Conservation (phyloP, 305 asterid species). For the Andrographis paniculata region DNA sequence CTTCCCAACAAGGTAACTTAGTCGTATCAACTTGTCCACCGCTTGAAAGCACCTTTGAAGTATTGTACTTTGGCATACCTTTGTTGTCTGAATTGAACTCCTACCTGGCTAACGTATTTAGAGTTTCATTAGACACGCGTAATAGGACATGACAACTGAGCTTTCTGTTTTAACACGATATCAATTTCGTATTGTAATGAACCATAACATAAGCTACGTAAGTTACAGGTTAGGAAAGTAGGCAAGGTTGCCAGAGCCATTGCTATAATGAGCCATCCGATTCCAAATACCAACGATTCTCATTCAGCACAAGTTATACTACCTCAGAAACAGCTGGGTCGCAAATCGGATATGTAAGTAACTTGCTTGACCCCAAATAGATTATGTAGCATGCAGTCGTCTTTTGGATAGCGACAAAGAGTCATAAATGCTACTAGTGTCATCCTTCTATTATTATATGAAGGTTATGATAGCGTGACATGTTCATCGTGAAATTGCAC, state of each 20-base stretch:
- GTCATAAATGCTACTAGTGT: background rate
- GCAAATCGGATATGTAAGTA: slow-evolving; percentile 89
- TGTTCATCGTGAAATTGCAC: too few relatives aligned
- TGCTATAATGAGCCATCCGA: slow-evolving; percentile 97
- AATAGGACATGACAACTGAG: background rate
- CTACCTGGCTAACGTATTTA: background rate
- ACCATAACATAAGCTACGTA: too few relatives aligned
- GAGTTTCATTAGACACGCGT: background rate
- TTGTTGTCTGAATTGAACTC: slow-evolving; percentile 7
- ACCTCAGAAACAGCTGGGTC: slow-evolving; percentile 96
- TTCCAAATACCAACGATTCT: slow-evolving; percentile 83
- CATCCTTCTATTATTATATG: too few relatives aligned
- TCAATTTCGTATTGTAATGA: too few relatives aligned
- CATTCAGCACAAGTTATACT: slow-evolving; percentile 92
- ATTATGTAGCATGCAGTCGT: slow-evolving; percentile 12
- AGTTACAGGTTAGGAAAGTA: slow-evolving; percentile 68
- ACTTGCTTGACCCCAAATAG: slow-evolving; percentile 16
- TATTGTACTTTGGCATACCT: background rate
- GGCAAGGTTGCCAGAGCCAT: slow-evolving; percentile 95
- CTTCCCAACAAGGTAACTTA: slow-evolving; percentile 68
- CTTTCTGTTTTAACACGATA: too few relatives aligned
- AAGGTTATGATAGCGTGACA: too few relatives aligned
- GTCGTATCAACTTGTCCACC: too few relatives aligned
- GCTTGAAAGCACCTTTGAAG: too few relatives aligned
- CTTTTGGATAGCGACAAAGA: slow-evolving; percentile 9